Evolutionary conservation across 768 basidiomycete species (phyloP).

Genomic region (Ephemerocybe angulata): DNA sequence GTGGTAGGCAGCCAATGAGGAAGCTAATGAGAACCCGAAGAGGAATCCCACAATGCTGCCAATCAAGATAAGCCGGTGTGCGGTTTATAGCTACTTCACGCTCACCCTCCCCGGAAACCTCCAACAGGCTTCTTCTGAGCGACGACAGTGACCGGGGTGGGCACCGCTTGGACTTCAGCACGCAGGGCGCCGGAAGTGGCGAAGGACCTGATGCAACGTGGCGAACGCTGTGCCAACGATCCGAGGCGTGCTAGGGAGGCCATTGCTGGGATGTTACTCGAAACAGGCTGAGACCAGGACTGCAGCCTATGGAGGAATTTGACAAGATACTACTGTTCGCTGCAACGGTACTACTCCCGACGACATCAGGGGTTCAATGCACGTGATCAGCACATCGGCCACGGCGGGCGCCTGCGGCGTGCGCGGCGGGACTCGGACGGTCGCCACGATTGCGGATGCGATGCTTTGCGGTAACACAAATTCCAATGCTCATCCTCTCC

Average conservation of each 20-base stretch:
- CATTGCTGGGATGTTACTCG: neutral
- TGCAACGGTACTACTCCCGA: neutral
- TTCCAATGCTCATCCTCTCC: too few relatives aligned
- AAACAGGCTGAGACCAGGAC: neutral
- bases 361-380: too few relatives aligned
- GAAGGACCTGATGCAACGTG: conserved; percentile 1
- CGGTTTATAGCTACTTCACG: neutral
- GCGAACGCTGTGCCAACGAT: conserved; percentile 5
- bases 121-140: conserved; percentile 74
- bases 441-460: too few relatives aligned
- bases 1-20: conserved; percentile 82
- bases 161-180: conserved; percentile 20
- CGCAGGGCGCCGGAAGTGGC: neutral
- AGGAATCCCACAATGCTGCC: conserved; percentile 77
- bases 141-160: conserved; percentile 50
- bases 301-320: neutral
- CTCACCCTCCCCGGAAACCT: conserved; percentile 63
- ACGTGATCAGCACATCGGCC: too few relatives aligned
- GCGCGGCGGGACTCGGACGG: too few relatives aligned
- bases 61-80: conserved; percentile 7
- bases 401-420: too few relatives aligned
- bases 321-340: neutral
- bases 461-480: too few relatives aligned
- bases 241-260: conserved; percentile 7
- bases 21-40: conserved; percentile 87